Evolutionary conservation across 176 grass and related monocot genomes (phyloP).

Genomic region (Oryza glaberrima): DNA sequence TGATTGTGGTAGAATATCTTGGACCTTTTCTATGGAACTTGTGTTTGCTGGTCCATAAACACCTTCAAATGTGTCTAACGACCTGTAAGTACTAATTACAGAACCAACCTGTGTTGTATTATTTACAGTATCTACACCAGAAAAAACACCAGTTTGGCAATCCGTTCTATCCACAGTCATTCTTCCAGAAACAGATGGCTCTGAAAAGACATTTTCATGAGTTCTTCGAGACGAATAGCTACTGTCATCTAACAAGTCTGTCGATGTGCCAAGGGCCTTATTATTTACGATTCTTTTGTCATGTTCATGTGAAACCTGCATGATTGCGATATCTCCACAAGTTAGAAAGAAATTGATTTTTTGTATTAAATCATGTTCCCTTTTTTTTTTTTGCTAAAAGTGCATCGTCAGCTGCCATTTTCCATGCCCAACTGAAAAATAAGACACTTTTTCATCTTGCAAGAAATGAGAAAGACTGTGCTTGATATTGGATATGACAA

Average conservation of each 20-base stretch:
- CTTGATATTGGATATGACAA: constrained; percentile 8
- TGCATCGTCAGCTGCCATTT: not conserved
- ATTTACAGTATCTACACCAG: constrained; percentile 20
- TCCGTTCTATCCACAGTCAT: constrained; percentile 27
- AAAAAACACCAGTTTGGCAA: not conserved
- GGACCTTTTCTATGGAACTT: constrained; percentile 11
- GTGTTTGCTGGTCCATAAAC: constrained; percentile 28
- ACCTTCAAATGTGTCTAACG: constrained; percentile 18
- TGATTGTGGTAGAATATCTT: not conserved
- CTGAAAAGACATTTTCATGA: constrained; percentile 27
- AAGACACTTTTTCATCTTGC: not conserved
- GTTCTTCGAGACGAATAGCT: constrained; percentile 9
- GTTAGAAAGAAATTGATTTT: constrained; percentile 28
- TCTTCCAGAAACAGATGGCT: constrained; percentile 41
- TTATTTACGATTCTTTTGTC: constrained; percentile 28
- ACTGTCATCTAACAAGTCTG: constrained; percentile 23
- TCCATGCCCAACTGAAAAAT: constrained; percentile 1
- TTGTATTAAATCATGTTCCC: not conserved
- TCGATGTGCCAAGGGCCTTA: constrained; percentile 15
- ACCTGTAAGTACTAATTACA: constrained; percentile 37
- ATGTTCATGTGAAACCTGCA: constrained; percentile 46
- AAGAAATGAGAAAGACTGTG: not conserved
- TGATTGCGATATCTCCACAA: constrained; percentile 10
- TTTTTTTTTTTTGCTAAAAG: no score
- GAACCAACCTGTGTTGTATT: constrained; percentile 24